A percentile compares a stretch with the other conserved stretches of the same genome.
Evolutionary conservation across 345 rosid species (phyloP).

Genomic region (Raphanus sativus): DNA sequence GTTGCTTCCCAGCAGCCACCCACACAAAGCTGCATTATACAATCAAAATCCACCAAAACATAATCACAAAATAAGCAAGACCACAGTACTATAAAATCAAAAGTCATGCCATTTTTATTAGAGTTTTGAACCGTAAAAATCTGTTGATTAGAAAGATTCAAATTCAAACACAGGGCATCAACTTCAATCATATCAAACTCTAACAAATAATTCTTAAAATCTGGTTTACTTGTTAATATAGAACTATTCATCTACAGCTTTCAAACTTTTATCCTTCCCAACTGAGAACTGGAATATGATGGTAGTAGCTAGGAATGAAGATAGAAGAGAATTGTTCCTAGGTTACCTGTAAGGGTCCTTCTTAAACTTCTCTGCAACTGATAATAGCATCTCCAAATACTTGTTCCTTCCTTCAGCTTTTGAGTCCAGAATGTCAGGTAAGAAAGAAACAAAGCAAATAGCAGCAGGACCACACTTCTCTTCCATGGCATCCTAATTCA

Average conservation of each 20-base stretch:
- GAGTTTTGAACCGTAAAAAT: not conserved
- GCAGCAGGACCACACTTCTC: slow-evolving; percentile 92
- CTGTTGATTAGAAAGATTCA: not conserved
- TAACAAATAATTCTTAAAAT: not conserved
- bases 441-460: slow-evolving; percentile 91
- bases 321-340: not conserved
- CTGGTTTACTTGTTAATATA: not conserved
- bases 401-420: slow-evolving; percentile 95
- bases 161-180: not conserved
- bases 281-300: not conserved
- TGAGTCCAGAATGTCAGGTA: slow-evolving; percentile 93
- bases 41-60: not conserved
- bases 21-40: slow-evolving; percentile 71
- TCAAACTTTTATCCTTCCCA: not conserved
- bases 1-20: slow-evolving; percentile 93
- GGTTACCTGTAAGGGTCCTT: slow-evolving; percentile 78
- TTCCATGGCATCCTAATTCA: slow-evolving; percentile 72
- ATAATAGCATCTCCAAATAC: slow-evolving; percentile 66
- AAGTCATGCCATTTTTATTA: not conserved
- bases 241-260: not conserved
- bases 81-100: no score
- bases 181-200: not conserved
- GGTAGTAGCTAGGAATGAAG: not conserved
- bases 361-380: slow-evolving; percentile 86
- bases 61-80: not conserved